Base-by-base conservation (phyloP, 768 basidiomycete genomes). In the Ramaria rubella region DNA sequence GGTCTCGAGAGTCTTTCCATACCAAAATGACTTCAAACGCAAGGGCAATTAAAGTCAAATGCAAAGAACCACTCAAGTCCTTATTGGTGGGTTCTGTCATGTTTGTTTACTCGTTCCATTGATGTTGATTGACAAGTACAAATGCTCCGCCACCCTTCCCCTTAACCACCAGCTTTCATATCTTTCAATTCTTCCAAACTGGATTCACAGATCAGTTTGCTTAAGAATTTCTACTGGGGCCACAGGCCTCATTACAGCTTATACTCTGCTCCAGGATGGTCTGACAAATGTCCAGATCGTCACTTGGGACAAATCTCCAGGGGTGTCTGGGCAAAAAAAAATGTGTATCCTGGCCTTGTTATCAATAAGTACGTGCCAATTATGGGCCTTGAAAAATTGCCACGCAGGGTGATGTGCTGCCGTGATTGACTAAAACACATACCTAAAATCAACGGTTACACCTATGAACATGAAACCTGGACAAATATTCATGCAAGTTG, bases 191-290 rank as follows among this genome's bases (percentile, higher is more conserved):
- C 80, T 7, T 73, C 72, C 54, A 82, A 80, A 54, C 75, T 87
- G 64, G 85, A 87, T 33, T 73, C 82, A 24, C 93, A 95, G 64
- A 91, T 96, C 61, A 93, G 91, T 8, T 71, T 98, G 36, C 82
- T 98, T 61, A 86, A 80, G 57, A 69, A 79, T 0, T 94, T 85
- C 73, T 95, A 87, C 63, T 77, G 82, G 43, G 63, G 67, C 90
- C 48, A 65, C 75, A 2, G 62, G 70, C 23, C 66, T 83, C 42
- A 71, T 76, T 15, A 61, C 71, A 9, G 57, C 66, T 21, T 45
- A 60, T 15, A 5, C 17, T 11, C 73, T 85, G 5, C 62, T 78
- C 15, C 70, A 73, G 40, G 85, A 86, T 53, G 83, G 83, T 0
- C 85, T 85, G 64, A 67, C 65, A 5, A 61, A 77, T 38, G 75